Conservation (phyloP, 2,329 filamentous ascomycete genomes). For the Alternaria infectoria region DNA sequence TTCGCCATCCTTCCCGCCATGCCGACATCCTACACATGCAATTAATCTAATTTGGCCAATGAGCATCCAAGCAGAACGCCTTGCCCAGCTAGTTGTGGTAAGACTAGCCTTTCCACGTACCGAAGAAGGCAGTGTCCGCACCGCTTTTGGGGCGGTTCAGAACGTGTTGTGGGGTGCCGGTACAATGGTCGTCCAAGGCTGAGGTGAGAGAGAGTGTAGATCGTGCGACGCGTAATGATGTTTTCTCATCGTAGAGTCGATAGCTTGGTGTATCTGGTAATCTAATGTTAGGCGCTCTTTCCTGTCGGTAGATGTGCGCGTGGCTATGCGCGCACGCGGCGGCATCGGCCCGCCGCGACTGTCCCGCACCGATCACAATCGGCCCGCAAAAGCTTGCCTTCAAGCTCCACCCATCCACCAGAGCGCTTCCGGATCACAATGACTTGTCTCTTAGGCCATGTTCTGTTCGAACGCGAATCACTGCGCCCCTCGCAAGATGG, state of each 20-base stretch:
- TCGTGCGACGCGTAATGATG: background rate
- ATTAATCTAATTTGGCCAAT: conserved; percentile 20
- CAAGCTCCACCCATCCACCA: background rate
- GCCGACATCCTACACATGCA: conserved; percentile 8
- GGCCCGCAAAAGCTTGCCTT: background rate
- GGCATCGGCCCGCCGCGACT: background rate
- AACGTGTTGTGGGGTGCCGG: conserved; percentile 4
- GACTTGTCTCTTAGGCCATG: background rate
- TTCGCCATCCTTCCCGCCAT: background rate
- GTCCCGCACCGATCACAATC: background rate
- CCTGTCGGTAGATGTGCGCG: background rate
- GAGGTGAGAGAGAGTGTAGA: background rate
- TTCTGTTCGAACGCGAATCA: background rate
- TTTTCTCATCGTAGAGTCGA: background rate
- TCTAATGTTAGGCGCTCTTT: background rate
- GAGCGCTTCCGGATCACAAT: background rate
- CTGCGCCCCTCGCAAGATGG: background rate
- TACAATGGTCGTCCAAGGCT: background rate
- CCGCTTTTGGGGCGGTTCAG: conserved; percentile 7
- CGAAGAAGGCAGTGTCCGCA: conserved; percentile 10
- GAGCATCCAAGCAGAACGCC: background rate
- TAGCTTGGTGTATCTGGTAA: background rate
- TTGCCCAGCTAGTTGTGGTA: conserved; percentile 11
- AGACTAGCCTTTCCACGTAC: conserved; percentile 4
- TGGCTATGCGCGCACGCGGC: background rate